Conservation (phyloP, 2,329 filamentous ascomycete genomes). For the Madurella fahalii region DNA sequence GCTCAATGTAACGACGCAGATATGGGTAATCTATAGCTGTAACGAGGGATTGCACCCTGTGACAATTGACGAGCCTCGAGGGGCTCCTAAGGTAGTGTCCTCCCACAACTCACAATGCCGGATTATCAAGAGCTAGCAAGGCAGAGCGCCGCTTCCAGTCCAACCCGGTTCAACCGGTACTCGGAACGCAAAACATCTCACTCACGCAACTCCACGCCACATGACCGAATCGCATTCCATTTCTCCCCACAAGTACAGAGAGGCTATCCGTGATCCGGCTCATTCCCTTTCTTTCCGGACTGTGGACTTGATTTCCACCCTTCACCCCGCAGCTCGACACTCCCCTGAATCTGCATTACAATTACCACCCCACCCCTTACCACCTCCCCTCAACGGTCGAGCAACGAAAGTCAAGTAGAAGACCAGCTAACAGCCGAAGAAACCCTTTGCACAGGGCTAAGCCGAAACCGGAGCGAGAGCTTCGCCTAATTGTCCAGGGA, state of each 20-base stretch:
- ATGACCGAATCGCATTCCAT: conserved; percentile 13
- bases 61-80: too few species aligned
- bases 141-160: too few species aligned
- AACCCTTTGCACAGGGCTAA: neutral
- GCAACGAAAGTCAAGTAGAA: neutral
- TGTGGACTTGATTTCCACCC: neutral
- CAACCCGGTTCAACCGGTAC: neutral
- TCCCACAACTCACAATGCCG: too few species aligned
- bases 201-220: neutral
- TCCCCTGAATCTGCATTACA: conserved; percentile 4
- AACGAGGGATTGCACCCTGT: too few species aligned
- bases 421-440: neutral
- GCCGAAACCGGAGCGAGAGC: neutral
- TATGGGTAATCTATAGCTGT: too few species aligned
- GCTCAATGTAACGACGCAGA: too few species aligned
- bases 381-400: neutral
- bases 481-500: conserved; percentile 4
- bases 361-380: conserved; percentile 4
- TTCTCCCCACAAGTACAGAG: conserved; percentile 13
- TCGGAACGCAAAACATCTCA: neutral
- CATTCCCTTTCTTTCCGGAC: neutral
- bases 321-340: neutral
- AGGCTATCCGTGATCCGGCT: neutral
- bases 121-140: too few species aligned
- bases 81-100: too few species aligned